phyloP scores from a whole-genome alignment of 1,284 basidiomycete genomes.

The Erythrobasidium hasegawianum region DNA sequence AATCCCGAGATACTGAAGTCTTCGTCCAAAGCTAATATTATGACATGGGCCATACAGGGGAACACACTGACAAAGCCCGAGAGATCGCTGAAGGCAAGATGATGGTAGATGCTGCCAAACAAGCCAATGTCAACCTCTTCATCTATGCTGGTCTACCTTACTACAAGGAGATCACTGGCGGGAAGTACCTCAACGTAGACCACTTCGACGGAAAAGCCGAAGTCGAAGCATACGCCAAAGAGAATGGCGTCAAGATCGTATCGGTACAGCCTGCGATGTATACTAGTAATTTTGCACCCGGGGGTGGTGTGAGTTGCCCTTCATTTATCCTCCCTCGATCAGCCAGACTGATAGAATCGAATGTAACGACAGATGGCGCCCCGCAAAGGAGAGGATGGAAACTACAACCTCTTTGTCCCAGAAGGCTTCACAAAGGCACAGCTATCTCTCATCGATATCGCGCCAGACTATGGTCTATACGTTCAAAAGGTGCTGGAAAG shows the following conservation, averaged over 20 bases:
- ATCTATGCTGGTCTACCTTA: slow-evolving; percentile 41
- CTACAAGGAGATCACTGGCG: slow-evolving; percentile 39
- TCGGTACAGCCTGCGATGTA: slow-evolving; percentile 40
- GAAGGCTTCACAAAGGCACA: not conserved
- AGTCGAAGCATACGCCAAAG: slow-evolving; percentile 40
- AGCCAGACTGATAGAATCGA: not conserved
- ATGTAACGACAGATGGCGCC: not conserved
- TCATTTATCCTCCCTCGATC: not conserved
- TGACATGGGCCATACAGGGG: too few species aligned
- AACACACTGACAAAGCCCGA: too few species aligned
- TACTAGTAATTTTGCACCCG: not conserved
- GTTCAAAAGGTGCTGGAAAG: not conserved
- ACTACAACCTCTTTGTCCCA: not conserved
- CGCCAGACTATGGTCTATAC: not conserved
- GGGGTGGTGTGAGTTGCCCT: not conserved
- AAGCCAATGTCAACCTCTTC: slow-evolving; percentile 38
- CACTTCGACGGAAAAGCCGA: slow-evolving; percentile 45
- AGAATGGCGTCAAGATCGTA: slow-evolving; percentile 35
- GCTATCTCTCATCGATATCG: slow-evolving; percentile 1
- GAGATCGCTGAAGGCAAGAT: too few species aligned
- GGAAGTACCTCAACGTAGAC: slow-evolving; percentile 36
- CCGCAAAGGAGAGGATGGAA: not conserved
- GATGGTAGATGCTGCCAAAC: slow-evolving; percentile 41
- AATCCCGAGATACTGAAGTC: slow-evolving; percentile 16
- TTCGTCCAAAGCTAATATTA: too few species aligned